Evolutionary conservation across 1,284 basidiomycete genomes (phyloP).

Genomic region (Ustilago hordei): DNA sequence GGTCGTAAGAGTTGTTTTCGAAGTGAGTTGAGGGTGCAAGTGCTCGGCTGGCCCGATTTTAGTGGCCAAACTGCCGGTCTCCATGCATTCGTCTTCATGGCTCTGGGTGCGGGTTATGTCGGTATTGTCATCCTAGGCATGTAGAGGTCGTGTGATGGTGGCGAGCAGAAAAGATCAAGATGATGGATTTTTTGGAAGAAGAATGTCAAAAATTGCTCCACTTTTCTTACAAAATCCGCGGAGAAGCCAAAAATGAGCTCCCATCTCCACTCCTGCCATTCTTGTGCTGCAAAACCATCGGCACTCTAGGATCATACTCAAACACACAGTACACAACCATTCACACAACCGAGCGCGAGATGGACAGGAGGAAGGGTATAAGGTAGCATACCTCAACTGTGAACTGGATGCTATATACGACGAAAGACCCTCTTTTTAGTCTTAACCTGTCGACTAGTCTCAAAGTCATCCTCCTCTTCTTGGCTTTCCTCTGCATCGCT

Average conservation of each 20-base stretch:
- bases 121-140: background rate
- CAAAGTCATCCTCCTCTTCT: constrained; percentile 48
- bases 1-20: background rate
- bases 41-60: no score
- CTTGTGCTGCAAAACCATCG: background rate
- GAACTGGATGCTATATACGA: background rate
- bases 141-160: constrained; percentile 6
- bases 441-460: constrained; percentile 35
- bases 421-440: constrained; percentile 32
- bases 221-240: constrained; percentile 7
- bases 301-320: background rate
- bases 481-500: constrained; percentile 30
- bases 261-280: background rate
- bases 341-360: no score
- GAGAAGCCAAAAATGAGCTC: background rate
- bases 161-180: background rate
- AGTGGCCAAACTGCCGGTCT: background rate
- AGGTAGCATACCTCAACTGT: background rate
- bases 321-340: background rate
- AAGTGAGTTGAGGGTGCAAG: background rate
- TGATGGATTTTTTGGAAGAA: background rate
- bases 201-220: constrained; percentile 5
- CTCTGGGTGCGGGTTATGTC: background rate
- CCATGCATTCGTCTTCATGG: background rate
- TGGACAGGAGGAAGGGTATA: background rate